A percentile compares a stretch with the other conserved stretches of the same genome.
These are phyloP conservation scores for Microglena sp. DNA, from an alignment of 139 green algal species.

Conservation along the genomic window DNA sequence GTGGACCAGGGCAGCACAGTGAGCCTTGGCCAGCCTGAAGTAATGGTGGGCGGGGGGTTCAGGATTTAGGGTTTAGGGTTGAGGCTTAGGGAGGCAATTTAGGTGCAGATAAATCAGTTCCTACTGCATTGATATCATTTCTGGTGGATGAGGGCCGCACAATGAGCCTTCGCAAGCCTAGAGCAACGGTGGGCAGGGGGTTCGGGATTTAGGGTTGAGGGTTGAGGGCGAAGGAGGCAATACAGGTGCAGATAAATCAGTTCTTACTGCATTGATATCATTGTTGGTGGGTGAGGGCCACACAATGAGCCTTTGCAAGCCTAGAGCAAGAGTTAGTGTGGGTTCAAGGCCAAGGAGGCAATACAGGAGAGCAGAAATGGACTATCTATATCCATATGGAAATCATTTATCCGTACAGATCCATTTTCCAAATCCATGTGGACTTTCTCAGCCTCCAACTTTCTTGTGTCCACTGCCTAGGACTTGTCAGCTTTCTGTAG, in stretches of 20 bases:
- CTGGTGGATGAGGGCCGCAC: conserved; percentile 10
- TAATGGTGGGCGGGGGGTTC: background rate
- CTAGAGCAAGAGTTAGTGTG: background rate
- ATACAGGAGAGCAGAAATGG: no score
- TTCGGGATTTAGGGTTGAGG: background rate
- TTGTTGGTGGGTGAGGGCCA: conserved; percentile 19
- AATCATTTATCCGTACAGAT: no score
- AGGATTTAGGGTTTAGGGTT: background rate
- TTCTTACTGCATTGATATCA: no score
- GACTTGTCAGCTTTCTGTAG: no score
- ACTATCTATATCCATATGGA: no score
- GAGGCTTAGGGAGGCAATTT: background rate
- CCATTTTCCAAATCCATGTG: no score
- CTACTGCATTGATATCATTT: no score
- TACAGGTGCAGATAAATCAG: no score
- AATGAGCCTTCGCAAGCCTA: conserved; percentile 25
- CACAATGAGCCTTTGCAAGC: conserved; percentile 21
- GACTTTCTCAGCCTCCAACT: no score
- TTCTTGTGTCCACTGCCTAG: no score
- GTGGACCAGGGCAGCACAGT: conserved; percentile 12
- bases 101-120: no score
- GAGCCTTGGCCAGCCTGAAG: conserved; percentile 23
- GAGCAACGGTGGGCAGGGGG: background rate
- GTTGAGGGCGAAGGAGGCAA: background rate
- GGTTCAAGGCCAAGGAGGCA: background rate